Evolutionary conservation across 495 filamentous ascomycete genomes (phyloP).

Genomic region (Pyrenula massariospora): DNA sequence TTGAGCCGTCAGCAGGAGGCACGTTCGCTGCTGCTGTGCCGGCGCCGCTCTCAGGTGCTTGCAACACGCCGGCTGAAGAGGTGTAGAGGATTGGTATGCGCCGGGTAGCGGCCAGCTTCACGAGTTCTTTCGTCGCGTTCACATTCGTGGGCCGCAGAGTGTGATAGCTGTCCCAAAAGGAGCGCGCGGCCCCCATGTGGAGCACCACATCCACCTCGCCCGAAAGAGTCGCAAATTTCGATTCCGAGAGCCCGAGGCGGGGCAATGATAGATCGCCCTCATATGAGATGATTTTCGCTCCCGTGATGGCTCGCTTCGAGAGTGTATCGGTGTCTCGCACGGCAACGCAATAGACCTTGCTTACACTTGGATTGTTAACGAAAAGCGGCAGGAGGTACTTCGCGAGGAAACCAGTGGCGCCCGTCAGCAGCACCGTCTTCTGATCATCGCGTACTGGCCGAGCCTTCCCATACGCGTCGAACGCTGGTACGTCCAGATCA

Average conservation of each 20-base stretch:
- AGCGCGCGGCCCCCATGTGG: conserved; percentile 30
- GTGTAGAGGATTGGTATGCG: conserved; percentile 30
- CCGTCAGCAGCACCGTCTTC: conserved; percentile 2
- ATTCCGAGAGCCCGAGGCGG: conserved; percentile 19
- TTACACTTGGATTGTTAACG: neutral
- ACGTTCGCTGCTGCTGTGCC: conserved; percentile 5
- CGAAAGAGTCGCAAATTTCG: conserved; percentile 10
- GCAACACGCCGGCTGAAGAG: conserved; percentile 19
- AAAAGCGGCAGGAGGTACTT: conserved; percentile 1
- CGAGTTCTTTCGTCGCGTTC: conserved; percentile 20
- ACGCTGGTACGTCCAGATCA: neutral
- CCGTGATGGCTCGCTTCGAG: neutral
- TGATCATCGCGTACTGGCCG: neutral
- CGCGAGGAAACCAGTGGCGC: conserved; percentile 2
- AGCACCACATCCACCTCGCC: conserved; percentile 22
- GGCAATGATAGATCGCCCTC: conserved; percentile 18
- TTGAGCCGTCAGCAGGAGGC: conserved; percentile 11
- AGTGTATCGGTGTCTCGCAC: conserved; percentile 4
- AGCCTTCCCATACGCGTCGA: neutral
- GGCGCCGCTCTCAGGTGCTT: neutral
- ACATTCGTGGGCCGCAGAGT: conserved; percentile 23
- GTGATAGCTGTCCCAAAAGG: conserved; percentile 28
- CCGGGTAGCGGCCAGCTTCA: conserved; percentile 14
- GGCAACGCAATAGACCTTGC: conserved; percentile 23
- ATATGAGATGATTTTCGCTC: conserved; percentile 3